phyloP scores from a whole-genome alignment of 441 rosid species.

The Populus trichocarpa region DNA sequence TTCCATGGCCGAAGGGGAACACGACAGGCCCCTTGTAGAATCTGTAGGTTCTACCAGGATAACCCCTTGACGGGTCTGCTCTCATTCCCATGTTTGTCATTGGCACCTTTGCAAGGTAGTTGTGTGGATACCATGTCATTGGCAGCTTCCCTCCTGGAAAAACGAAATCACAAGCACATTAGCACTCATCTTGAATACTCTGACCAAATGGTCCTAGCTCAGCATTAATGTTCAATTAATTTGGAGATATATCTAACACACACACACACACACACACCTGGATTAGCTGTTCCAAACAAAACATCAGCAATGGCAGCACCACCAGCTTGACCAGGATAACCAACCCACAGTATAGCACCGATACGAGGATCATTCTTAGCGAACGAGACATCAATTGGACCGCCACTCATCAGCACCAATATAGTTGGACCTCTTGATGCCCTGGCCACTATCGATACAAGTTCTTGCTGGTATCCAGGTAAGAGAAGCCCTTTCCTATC shows the following conservation, averaged over 20 bases:
- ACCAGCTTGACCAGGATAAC: slow-evolving; percentile 95
- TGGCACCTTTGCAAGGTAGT: slow-evolving; percentile 54
- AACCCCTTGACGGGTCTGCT: slow-evolving; percentile 41
- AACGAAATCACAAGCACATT: neutral
- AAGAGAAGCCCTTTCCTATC: slow-evolving; percentile 69
- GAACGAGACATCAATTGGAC: slow-evolving; percentile 78
- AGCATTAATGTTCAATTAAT: neutral
- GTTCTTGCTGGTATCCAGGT: slow-evolving; percentile 86
- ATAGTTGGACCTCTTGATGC: slow-evolving; percentile 68
- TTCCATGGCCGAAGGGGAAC: slow-evolving; percentile 74
- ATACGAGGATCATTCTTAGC: slow-evolving; percentile 57
- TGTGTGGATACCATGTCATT: slow-evolving; percentile 94
- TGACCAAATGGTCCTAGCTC: too few relatives aligned
- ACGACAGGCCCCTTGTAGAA: slow-evolving; percentile 94
- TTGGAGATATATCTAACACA: neutral
- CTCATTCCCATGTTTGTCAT: slow-evolving; percentile 92
- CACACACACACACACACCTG: slow-evolving; percentile 29
- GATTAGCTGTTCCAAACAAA: slow-evolving; percentile 64
- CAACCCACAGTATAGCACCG: slow-evolving; percentile 83
- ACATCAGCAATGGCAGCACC: slow-evolving; percentile 92
- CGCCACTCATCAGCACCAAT: slow-evolving; percentile 81
- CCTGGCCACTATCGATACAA: slow-evolving; percentile 50
- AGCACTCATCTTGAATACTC: neutral
- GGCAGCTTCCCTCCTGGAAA: slow-evolving; percentile 73
- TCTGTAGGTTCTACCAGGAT: slow-evolving; percentile 89